These are phyloP conservation scores for Rhizoclosmatium sp. DNA, from an alignment of 192 early-diverging fungal genomes.

Conservation along the genomic window DNA sequence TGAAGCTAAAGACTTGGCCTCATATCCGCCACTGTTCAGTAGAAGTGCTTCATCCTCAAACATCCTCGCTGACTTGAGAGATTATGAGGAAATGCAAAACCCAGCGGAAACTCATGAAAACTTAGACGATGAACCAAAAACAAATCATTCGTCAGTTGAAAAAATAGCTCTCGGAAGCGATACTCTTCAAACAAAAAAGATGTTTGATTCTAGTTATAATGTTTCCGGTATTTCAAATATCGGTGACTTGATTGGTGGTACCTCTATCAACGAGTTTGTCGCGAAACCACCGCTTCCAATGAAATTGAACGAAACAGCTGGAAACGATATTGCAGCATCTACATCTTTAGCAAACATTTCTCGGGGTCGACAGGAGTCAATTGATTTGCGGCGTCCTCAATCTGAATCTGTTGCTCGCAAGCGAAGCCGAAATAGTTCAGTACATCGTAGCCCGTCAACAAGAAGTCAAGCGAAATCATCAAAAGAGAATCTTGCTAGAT, in stretches of 20 bases:
- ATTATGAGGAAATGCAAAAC: too few relatives aligned
- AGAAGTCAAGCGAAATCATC: conserved; percentile 7
- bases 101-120: too few relatives aligned
- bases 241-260: background rate
- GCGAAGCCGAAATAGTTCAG: conserved; percentile 22
- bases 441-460: conserved; percentile 11
- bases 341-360: background rate
- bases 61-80: background rate
- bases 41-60: conserved; percentile 14
- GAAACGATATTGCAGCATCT: background rate
- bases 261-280: background rate
- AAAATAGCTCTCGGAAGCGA: background rate
- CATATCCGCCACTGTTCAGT: conserved; percentile 13
- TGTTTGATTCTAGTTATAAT: background rate
- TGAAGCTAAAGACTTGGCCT: background rate
- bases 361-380: background rate
- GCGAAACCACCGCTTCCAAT: conserved; percentile 2
- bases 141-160: too few relatives aligned
- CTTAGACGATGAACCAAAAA: too few relatives aligned
- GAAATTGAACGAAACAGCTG: background rate
- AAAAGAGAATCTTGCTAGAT: background rate
- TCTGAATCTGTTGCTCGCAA: conserved; percentile 21
- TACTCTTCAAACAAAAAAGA: background rate
- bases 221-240: background rate
- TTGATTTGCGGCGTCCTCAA: conserved; percentile 15